Evolutionary conservation across 352 stramenopile genomes (phyloP).

Genomic region (Pythium scleroteichum): DNA sequence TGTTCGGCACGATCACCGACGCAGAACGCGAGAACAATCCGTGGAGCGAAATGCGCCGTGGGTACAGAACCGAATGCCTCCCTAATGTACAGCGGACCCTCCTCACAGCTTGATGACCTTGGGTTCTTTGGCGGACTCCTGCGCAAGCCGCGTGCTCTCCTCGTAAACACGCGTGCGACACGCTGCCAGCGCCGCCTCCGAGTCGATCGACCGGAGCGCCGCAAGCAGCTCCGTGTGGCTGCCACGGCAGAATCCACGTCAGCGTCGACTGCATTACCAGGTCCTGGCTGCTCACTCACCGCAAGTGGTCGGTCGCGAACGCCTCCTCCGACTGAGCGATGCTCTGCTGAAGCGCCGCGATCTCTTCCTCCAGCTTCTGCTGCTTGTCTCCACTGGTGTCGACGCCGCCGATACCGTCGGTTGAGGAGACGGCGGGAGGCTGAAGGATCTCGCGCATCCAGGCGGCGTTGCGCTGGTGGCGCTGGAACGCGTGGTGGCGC

Average conservation of each 20-base stretch:
- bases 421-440: background rate
- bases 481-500: conserved; percentile 59
- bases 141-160: conserved; percentile 8
- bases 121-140: conserved; percentile 8
- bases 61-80: too few species aligned
- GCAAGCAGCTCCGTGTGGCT: conserved; percentile 15
- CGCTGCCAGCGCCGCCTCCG: conserved; percentile 10
- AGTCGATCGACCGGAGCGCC: conserved; percentile 3
- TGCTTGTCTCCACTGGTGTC: background rate
- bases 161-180: conserved; percentile 18
- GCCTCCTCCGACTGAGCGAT: background rate
- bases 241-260: background rate
- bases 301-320: conserved; percentile 4
- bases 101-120: conserved; percentile 25
- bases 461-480: conserved; percentile 63
- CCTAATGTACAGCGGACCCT: too few species aligned
- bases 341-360: background rate
- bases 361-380: background rate
- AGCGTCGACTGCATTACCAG: too few species aligned
- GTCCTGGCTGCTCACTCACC: conserved; percentile 2
- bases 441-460: conserved; percentile 44
- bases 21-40: background rate
- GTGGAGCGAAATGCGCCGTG: too few species aligned
- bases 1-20: too few species aligned
- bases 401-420: background rate